These are phyloP conservation scores for Ceratobasidium sp. DNA, from an alignment of 1,284 basidiomycete genomes.

Conservation along the genomic window DNA sequence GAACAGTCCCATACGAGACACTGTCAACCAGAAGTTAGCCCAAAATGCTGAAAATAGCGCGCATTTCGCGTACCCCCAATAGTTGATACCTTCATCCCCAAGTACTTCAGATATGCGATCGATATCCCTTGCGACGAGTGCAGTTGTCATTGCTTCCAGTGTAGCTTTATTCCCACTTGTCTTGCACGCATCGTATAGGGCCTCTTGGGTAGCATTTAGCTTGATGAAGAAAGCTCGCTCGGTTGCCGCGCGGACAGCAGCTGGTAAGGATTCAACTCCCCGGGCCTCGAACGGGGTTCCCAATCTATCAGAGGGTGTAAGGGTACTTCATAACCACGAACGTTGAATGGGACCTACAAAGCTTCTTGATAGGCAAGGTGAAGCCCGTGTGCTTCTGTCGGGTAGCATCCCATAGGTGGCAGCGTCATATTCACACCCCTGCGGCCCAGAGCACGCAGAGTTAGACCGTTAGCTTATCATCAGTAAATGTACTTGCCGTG, in stretches of 20 bases:
- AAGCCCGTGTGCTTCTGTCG: background rate
- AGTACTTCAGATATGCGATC: background rate
- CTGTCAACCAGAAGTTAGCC: background rate
- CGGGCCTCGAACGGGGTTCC: background rate
- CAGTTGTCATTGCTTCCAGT: background rate
- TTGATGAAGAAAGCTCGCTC: constrained; percentile 3
- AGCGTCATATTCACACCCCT: background rate
- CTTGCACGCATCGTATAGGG: too few relatives aligned
- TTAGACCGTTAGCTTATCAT: background rate
- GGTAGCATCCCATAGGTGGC: background rate
- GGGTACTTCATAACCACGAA: background rate
- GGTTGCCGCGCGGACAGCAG: background rate
- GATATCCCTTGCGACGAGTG: background rate
- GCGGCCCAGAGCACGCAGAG: background rate
- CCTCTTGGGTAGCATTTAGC: too few relatives aligned
- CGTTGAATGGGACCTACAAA: background rate
- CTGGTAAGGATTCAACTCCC: background rate
- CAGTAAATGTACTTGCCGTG: background rate
- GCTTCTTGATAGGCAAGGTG: background rate
- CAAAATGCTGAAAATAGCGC: background rate
- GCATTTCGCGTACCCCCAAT: constrained; percentile 2
- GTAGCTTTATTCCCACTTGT: background rate
- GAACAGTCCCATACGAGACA: background rate
- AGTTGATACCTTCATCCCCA: background rate
- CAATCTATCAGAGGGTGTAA: background rate